These are phyloP conservation scores for Klebsormidium nitens DNA, from an alignment of 139 green algal genomes.

Conservation along the genomic window DNA sequence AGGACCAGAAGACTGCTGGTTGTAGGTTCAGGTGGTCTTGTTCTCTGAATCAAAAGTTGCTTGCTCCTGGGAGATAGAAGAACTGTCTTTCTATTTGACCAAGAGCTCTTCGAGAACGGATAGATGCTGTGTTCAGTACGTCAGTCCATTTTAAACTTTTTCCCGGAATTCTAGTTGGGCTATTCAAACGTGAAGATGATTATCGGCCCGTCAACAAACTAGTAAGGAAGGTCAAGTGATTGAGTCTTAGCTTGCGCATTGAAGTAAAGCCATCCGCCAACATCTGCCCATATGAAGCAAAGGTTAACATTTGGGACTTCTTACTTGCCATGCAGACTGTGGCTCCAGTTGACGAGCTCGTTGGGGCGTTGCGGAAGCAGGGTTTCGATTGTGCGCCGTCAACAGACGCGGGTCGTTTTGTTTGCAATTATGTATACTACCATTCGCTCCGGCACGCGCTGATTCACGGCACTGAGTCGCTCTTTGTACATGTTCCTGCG, in stretches of 20 bases:
- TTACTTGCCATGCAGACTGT: constrained; percentile 15
- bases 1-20: no score
- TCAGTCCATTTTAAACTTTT: no score
- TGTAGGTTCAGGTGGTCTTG: no score
- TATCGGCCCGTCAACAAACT: not conserved
- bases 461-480: not conserved
- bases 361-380: not conserved
- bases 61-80: no score
- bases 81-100: no score
- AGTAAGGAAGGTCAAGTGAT: not conserved
- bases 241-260: not conserved
- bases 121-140: no score
- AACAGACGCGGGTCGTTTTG: constrained; percentile 32
- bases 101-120: no score
- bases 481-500: constrained; percentile 40
- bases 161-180: no score
- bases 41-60: no score
- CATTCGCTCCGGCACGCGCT: constrained; percentile 33
- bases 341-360: constrained; percentile 7
- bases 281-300: not conserved
- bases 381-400: constrained; percentile 25
- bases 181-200: no score
- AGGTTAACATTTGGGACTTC: not conserved
- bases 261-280: not conserved
- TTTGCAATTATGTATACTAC: constrained; percentile 46